phyloP scores from a whole-genome alignment of 176 grass and related monocot genomes.

The Rhipidocladum racemiflorum region DNA sequence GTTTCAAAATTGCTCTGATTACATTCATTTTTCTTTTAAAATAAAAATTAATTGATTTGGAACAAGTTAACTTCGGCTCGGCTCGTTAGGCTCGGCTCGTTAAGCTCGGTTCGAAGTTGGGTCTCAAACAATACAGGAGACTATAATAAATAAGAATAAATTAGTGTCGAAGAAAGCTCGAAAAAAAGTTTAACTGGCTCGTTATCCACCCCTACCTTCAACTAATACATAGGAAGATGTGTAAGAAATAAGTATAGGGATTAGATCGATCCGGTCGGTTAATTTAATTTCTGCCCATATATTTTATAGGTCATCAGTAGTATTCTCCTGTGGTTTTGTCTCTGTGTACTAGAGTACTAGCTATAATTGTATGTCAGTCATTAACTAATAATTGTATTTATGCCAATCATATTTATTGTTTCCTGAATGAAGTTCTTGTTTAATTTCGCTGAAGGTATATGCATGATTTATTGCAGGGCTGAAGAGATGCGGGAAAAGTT shows the following conservation, averaged over 20 bases:
- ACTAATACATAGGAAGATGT: background rate
- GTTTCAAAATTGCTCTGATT: too few relatives aligned
- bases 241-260: background rate
- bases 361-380: background rate
- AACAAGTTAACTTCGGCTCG: too few relatives aligned
- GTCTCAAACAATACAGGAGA: too few relatives aligned
- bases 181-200: too few relatives aligned
- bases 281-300: conserved; percentile 17
- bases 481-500: conserved; percentile 94
- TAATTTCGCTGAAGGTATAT: conserved; percentile 3
- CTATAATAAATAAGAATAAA: too few relatives aligned
- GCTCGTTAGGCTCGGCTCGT: too few relatives aligned
- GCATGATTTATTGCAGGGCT: conserved; percentile 51
- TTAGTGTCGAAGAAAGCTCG: too few relatives aligned
- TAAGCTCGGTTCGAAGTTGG: too few relatives aligned
- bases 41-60: too few relatives aligned
- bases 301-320: background rate
- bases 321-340: background rate
- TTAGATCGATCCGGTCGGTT: background rate
- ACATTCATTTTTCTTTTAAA: too few relatives aligned
- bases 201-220: too few relatives aligned
- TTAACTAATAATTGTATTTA: background rate
- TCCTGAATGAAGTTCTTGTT: background rate
- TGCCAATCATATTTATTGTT: background rate
- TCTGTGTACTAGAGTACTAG: background rate